Evolutionary conservation across 352 stramenopile genomes (phyloP), one percentile per base, ranked within the genome.

Genomic region (Phytopythium sindhum): DNA sequence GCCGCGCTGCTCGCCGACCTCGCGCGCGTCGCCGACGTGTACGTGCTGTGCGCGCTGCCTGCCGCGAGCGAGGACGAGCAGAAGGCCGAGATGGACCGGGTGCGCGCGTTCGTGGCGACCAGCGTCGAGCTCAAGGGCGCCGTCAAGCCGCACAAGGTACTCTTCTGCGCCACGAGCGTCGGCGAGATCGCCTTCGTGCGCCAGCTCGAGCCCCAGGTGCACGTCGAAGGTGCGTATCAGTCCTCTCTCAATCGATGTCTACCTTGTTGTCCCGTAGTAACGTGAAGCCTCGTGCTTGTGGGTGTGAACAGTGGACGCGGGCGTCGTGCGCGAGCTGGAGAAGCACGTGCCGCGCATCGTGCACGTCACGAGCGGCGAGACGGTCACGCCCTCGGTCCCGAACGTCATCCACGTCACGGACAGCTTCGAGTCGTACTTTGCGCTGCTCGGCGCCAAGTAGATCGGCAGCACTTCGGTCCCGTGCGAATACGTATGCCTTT

Each of bases 121-220:
- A 66, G 72, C 33, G 51, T 72, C 0, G 69, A 71, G 24, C 70
- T 69, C 21, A 73, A 78, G 33, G 59, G 61, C n/a, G 67, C 69
- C 5, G 45, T 95, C 29, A 74, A 81, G 60, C 37, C 71, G 14
- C 85, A 95, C 74, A 87, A 85, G 54, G 70, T 95, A n/a, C 75
- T 95, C 52, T 95, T 92, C 53, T 93, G 85, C 73, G 86, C 86
- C 39, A 91, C 85, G 14, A 64, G 61, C 28, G 71, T 91, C 56
- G 87, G 87, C 61, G 90, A 93, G 37, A 81, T 93, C 61, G 87
- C 87, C 21, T 91, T 95, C 53, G 85, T 95, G 64, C 85, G 87
- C n/a, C 87, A 95, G 72, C 77, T 95, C 60, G 87, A 95, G 69
- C 87, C 87, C 48, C 81, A 91, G 33, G 65, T 94, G 47, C 85